phyloP scores from a whole-genome alignment of 345 rosid species.

The Hypericum androsaemum region DNA sequence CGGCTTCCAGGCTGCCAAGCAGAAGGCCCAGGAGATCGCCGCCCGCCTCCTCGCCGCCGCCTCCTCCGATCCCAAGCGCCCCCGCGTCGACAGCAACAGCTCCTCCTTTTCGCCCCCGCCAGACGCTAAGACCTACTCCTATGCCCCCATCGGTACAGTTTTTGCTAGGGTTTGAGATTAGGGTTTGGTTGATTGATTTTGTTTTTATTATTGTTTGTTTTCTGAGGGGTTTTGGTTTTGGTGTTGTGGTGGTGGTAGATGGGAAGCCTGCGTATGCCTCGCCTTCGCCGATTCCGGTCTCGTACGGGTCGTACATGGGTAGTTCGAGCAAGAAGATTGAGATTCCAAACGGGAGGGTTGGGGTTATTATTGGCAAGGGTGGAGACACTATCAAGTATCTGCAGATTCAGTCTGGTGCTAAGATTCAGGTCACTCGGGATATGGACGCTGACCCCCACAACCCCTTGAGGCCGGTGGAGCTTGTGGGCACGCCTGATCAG shows the following conservation, averaged over 20 bases:
- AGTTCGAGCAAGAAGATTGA: slow-evolving; percentile 7
- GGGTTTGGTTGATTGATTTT: no score
- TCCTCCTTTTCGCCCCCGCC: not conserved
- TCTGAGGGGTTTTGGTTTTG: no score
- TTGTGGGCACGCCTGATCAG: slow-evolving; percentile 18
- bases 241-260: no score
- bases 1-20: slow-evolving; percentile 16
- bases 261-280: not conserved
- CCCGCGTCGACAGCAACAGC: slow-evolving; percentile 8
- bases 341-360: slow-evolving; percentile 25
- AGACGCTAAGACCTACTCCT: not conserved
- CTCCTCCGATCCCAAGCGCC: slow-evolving; percentile 17
- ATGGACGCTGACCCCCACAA: slow-evolving; percentile 23
- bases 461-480: slow-evolving; percentile 19
- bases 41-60: slow-evolving; percentile 13
- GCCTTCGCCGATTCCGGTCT: slow-evolving; percentile 9
- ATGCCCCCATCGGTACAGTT: slow-evolving; percentile 4
- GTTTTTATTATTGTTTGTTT: no score
- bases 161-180: slow-evolving; percentile 2
- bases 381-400: slow-evolving; percentile 19
- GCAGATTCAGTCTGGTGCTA: slow-evolving; percentile 20
- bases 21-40: slow-evolving; percentile 20
- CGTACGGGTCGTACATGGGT: slow-evolving; percentile 8
- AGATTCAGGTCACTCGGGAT: slow-evolving; percentile 19
- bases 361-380: slow-evolving; percentile 23